phyloP scores from a whole-genome alignment of 352 stramenopile species.

The Phytophthora pseudosyringae region DNA sequence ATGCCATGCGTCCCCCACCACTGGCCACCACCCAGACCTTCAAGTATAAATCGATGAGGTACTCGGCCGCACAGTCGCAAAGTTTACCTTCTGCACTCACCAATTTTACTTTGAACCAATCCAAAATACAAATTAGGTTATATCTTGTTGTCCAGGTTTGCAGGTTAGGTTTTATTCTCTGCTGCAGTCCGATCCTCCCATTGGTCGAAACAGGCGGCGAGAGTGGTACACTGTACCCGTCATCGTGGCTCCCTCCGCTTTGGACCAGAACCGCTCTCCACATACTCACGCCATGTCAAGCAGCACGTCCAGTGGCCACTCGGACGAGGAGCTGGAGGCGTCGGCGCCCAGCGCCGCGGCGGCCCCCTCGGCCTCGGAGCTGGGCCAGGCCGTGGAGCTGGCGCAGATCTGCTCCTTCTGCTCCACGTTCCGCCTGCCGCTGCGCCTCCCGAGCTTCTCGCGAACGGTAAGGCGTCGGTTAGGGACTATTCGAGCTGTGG shows the following conservation, averaged over 20 bases:
- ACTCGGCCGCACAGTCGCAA: background rate
- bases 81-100: background rate
- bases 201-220: background rate
- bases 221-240: too few relatives aligned
- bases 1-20: background rate
- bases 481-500: background rate
- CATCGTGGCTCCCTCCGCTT: constrained; percentile 22
- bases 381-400: constrained; percentile 55
- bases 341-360: constrained; percentile 3
- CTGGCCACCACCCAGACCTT: too few relatives aligned
- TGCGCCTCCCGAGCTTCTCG: constrained; percentile 76
- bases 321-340: constrained; percentile 42
- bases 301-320: constrained; percentile 51
- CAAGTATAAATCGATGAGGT: too few relatives aligned
- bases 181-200: background rate
- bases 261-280: constrained; percentile 28
- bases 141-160: constrained; percentile 4
- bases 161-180: too few relatives aligned
- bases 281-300: constrained; percentile 50
- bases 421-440: constrained; percentile 64
- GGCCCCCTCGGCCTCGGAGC: constrained; percentile 27
- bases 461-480: constrained; percentile 64
- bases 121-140: constrained; percentile 8
- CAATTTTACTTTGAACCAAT: too few relatives aligned
- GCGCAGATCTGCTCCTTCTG: constrained; percentile 85